Evolutionary conservation across 2,329 filamentous ascomycete genomes (phyloP), one percentile per base, ranked within the genome.

Genomic region (Chalara sp.): DNA sequence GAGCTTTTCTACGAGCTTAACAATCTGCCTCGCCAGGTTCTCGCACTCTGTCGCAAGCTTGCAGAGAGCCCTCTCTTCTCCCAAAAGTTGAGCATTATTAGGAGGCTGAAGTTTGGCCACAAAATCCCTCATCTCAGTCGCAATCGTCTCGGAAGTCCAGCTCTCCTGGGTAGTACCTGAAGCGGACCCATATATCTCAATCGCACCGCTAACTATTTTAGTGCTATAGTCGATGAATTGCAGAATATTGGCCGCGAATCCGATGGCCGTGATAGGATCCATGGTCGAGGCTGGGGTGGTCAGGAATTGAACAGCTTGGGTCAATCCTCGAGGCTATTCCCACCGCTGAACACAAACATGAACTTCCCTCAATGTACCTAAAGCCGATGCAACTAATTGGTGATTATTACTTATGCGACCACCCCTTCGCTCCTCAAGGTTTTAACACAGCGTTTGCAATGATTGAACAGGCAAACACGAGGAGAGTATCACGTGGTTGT

Each of bases 141-240:
- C 29, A n/a, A 49, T 49, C 29, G 28, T 7, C 2, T 49, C 47
- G 12, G 37, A 40, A 11, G 6, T 49, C 21, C n/a, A 1, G 21
- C 12, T 52, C 13, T 54, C 55, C 8, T 52, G 51, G 1, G 72
- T 68, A 12, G 72, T 64, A 21, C 72, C 63, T n/a, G 72, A 68
- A 50, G 73, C 73, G 4, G 71, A 71, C 58, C 75, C 70, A 11
- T 69, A 65, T 30, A 76, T 71, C 41, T 74, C 70, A 8, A 74
- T 65, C 7, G 71, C 70, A 48, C 71, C 68, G 0, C 67, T 64
- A 11, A 74, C 64, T 47, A 68, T 69, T 46, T 75, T 72, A 11
- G 66, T 68, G 37, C 68, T 70, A 46, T 68, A 66, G 44, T 73
- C 70, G 46, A 76, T 66, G 40, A 77, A 70, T 11, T 69, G 67